A percentile compares a stretch with the other conserved stretches of the same genome.
Evolutionary conservation across 768 basidiomycete species (phyloP).

Genomic region (Rhizopogon salebrosus): DNA sequence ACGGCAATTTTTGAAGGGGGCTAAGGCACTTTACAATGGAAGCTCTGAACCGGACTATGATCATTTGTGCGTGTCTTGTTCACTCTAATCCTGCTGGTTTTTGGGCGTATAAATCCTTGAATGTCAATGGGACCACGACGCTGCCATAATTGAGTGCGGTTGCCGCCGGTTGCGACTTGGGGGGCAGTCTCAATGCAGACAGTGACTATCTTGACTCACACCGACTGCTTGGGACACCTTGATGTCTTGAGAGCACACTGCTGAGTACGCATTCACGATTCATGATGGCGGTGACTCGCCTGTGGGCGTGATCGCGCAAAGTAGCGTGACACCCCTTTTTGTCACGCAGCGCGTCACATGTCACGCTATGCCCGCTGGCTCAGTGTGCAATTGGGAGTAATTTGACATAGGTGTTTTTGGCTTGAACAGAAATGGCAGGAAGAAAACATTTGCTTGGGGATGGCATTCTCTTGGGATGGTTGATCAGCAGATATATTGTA

Average conservation of each 20-base stretch:
- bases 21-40: not conserved
- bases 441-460: no score
- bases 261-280: constrained; percentile 1
- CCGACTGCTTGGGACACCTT: not conserved
- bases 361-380: not conserved
- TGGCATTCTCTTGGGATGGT: not conserved
- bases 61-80: constrained; percentile 6
- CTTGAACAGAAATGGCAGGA: no score
- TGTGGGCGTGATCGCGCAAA: not conserved
- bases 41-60: not conserved
- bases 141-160: not conserved
- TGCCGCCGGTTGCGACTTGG: not conserved
- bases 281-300: constrained; percentile 8
- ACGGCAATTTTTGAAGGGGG: not conserved
- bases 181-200: not conserved
- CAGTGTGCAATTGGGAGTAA: no score
- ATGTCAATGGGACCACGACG: not conserved
- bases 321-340: constrained; percentile 7
- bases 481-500: not conserved
- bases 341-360: not conserved
- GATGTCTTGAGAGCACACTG: constrained; percentile 5
- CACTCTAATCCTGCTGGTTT: not conserved
- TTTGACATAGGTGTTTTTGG: no score
- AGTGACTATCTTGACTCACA: constrained; percentile 4
- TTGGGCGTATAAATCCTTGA: not conserved